Conservation (phyloP, 805 yeast species). For the Saccharomycopsis babjevae region DNA sequence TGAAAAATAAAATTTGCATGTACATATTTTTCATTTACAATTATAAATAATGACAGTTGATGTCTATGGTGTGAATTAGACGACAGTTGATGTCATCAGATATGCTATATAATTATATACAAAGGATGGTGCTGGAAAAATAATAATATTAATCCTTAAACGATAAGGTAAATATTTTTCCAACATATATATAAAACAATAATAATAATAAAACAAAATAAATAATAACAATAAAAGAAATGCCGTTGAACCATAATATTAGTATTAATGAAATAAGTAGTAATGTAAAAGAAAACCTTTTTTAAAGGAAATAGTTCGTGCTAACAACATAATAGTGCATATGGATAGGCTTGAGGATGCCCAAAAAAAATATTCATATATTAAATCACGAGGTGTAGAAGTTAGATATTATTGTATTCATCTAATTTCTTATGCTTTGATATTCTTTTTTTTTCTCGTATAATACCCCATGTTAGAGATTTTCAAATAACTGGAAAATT, state of each 20-base stretch:
- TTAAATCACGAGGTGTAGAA: too few relatives aligned
- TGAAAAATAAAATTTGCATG: too few relatives aligned
- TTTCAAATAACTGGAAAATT: conserved; percentile 44
- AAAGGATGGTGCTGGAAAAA: neutral
- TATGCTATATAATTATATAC: conserved; percentile 4
- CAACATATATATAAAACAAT: neutral
- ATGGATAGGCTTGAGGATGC: too few relatives aligned
- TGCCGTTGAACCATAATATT: conserved; percentile 14
- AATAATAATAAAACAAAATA: neutral
- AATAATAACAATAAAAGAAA: conserved; percentile 5
- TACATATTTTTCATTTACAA: too few relatives aligned
- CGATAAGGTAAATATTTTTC: neutral
- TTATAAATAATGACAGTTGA: conserved; percentile 12
- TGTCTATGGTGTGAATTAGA: conserved; percentile 6
- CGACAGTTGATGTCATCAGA: conserved; percentile 16
- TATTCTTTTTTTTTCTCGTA: too few relatives aligned
- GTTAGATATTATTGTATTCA: too few relatives aligned
- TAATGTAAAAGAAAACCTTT: neutral
- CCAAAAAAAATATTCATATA: too few relatives aligned
- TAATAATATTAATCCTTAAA: neutral
- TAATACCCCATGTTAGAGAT: neutral
- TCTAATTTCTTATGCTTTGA: too few relatives aligned
- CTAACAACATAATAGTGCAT: neutral
- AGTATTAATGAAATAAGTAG: neutral
- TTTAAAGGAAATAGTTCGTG: neutral